Evolutionary conservation across 1,139 yeast species (phyloP), one percentile per base, ranked within the genome.

Genomic region (Yamadazyma sp.): DNA sequence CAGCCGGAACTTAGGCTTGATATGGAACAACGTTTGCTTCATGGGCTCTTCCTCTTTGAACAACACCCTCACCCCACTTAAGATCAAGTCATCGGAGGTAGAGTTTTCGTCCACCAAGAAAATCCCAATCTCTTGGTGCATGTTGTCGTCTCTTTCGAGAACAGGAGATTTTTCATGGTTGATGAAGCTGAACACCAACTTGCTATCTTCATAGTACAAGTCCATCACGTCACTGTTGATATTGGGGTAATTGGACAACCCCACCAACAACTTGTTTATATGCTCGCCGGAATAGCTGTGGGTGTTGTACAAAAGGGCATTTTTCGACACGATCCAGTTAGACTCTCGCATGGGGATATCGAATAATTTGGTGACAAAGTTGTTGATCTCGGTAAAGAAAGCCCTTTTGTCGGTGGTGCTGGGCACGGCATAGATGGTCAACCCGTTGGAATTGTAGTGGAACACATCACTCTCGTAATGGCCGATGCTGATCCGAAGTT

Each of bases 11-110:
- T 73, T 58, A 8, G 77, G 77, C 42, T 69, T 69, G 9, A 69
- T 55, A 46, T 72, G 77, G 49, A 72, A 69, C 46, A 72, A 48
- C 1, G 77, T 72, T 39, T 62, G 61, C 43, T 60, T 63, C 11
- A 66, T 43, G 33, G 53, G 53, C 11, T 48, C 48, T 1, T 46
- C 50, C 10, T 41, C 42, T 5, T 41, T 41, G 23, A 66, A 54
- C 3, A 62, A 49, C 3, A 61, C 62, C 39, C 75, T 47, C 14
- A 67, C 45, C 0, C 75, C 75, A 30, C 66, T 52, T 30, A 69
- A 56, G 4, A 64, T 64, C 17, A 64, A 30, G 46, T 69, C 75
- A 37, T 68, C 71, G 1, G 44, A 36, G 2, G 57, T 41, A n/a
- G 62, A 50, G 20, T 64, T 55, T 3, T 52, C 50, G 36, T 68